A percentile compares a stretch with the other conserved stretches of the same genome.
phyloP scores from a whole-genome alignment of 2,329 filamentous ascomycete species.

The Sclerotinia sclerotiorum region DNA sequence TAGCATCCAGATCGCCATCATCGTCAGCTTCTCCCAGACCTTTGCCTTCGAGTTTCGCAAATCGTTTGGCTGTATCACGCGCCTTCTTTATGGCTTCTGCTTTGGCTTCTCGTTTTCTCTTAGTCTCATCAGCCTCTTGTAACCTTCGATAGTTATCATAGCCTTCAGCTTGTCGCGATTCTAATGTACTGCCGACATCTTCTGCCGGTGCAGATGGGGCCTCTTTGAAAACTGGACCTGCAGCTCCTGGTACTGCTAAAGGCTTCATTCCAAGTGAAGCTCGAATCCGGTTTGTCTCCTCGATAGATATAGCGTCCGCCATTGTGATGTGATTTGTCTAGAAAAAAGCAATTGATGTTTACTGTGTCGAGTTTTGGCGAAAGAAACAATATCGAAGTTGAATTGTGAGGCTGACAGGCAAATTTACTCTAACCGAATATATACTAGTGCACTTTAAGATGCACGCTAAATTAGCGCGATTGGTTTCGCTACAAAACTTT shows the following conservation, averaged over 20 bases:
- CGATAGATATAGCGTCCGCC: conserved; percentile 70
- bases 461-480: conserved; percentile 22
- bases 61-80: conserved; percentile 77
- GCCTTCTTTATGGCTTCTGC: conserved; percentile 84
- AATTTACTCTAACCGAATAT: not conserved
- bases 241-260: conserved; percentile 74
- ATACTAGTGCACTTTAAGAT: not conserved
- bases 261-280: conserved; percentile 87
- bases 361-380: conserved; percentile 7
- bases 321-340: conserved; percentile 29
- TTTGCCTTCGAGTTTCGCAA: conserved; percentile 74
- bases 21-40: conserved; percentile 76
- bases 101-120: conserved; percentile 75
- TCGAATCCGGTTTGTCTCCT: conserved; percentile 92
- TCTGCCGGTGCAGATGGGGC: conserved; percentile 48
- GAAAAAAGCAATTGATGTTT: not conserved
- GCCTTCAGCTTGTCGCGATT: conserved; percentile 71
- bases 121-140: conserved; percentile 71
- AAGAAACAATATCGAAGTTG: conserved; percentile 10
- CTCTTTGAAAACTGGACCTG: conserved; percentile 57
- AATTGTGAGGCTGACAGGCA: conserved; percentile 1
- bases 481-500: conserved; percentile 31
- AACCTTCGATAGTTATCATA: conserved; percentile 70
- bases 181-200: conserved; percentile 78
- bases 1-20: conserved; percentile 69